Evolutionary conservation across 2,329 filamentous ascomycete genomes (phyloP).

Genomic region (Esteya vermicola): DNA sequence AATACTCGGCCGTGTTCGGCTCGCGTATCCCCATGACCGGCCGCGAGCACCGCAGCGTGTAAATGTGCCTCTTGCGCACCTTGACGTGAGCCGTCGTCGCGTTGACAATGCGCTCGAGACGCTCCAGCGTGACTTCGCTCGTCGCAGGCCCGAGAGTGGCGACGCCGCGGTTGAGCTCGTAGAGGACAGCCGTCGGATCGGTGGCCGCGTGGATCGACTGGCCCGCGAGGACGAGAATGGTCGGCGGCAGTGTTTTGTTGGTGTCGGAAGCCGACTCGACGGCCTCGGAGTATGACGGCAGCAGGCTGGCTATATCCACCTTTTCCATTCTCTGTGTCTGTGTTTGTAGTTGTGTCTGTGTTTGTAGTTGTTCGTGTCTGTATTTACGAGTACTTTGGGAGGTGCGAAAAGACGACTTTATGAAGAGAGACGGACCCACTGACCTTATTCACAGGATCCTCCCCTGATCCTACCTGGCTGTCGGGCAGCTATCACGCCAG

Average conservation of each 20-base stretch:
- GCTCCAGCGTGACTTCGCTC: background rate
- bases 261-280: background rate
- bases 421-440: too few species aligned
- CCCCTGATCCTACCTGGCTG: too few species aligned
- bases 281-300: background rate
- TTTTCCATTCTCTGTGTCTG: too few species aligned
- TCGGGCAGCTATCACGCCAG: too few species aligned
- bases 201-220: background rate
- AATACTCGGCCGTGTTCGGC: background rate
- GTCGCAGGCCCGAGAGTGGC: background rate
- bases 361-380: too few species aligned
- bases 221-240: background rate
- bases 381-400: too few species aligned
- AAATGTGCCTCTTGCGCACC: background rate
- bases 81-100: background rate
- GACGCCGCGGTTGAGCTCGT: conserved; percentile 1
- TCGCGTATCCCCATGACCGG: too few species aligned
- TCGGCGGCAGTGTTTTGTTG: background rate
- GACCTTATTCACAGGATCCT: too few species aligned
- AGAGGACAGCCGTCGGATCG: background rate
- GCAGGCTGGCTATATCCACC: too few species aligned
- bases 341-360: background rate
- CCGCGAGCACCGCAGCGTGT: too few species aligned
- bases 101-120: background rate
- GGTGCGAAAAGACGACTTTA: too few species aligned